Conservation (phyloP, 2,329 filamentous ascomycete genomes). For the Kalaharituber pfeilii region DNA sequence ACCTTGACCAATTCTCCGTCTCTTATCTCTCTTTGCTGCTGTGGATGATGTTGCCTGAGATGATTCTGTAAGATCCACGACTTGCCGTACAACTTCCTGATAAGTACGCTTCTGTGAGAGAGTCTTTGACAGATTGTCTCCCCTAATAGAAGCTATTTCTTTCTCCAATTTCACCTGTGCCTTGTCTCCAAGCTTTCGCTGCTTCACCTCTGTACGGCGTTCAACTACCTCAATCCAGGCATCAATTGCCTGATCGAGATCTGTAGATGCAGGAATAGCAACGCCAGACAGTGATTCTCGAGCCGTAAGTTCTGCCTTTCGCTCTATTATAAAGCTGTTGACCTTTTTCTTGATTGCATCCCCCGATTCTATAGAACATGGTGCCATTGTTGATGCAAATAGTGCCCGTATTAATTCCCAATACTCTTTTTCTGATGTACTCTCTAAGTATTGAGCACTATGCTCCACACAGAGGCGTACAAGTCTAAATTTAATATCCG, state of each 20-base stretch:
- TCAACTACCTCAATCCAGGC: neutral
- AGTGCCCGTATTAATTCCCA: no score
- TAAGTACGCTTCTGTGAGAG: neutral
- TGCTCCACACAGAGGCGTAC: no score
- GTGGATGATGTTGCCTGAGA: no score
- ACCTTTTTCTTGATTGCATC: neutral
- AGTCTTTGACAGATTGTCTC: neutral
- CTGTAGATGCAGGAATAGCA: neutral
- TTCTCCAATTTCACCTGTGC: neutral
- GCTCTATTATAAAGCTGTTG: neutral
- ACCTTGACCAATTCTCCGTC: no score
- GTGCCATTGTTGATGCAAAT: no score
- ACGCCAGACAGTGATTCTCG: neutral
- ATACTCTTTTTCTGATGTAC: no score
- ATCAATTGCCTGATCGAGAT: neutral
- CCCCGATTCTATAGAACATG: no score
- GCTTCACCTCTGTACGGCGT: neutral
- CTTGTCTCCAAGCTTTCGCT: neutral
- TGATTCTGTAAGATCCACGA: neutral
- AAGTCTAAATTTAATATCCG: no score
- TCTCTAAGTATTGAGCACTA: no score
- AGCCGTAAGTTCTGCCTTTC: neutral
- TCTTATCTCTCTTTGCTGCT: no score
- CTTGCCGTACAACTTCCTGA: neutral
- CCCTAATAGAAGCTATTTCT: neutral